phyloP scores from a whole-genome alignment of 106 monocot genomes.

The Dendrobium catenatum region DNA sequence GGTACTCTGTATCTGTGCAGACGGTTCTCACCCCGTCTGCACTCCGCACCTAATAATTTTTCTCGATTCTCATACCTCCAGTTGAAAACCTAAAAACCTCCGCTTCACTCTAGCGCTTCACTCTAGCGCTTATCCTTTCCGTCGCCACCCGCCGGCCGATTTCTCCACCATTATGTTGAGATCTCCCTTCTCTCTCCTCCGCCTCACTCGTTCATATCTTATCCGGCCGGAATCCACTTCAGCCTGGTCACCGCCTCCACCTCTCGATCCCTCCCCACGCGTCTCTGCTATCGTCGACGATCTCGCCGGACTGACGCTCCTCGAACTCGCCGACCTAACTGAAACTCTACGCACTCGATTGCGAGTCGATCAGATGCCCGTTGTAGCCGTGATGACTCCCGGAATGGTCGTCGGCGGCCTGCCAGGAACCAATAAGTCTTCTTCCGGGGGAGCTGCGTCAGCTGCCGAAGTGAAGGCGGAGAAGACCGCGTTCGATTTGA shows the following conservation, averaged over 20 bases:
- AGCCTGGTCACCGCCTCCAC: neutral
- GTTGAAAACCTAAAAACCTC: neutral
- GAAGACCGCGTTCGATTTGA: constrained; percentile 49
- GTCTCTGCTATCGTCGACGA: constrained; percentile 46
- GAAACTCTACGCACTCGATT: constrained; percentile 34
- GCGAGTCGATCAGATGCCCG: constrained; percentile 40
- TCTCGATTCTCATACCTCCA: neutral
- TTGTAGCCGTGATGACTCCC: constrained; percentile 34
- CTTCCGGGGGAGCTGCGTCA: constrained; percentile 4
- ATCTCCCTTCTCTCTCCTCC: neutral
- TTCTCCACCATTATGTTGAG: neutral
- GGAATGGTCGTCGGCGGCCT: constrained; percentile 21
- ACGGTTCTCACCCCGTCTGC: no score
- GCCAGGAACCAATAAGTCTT: neutral
- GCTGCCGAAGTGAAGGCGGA: constrained; percentile 34
- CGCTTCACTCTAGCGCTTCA: neutral
- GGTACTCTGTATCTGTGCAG: no score
- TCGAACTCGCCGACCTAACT: constrained; percentile 42
- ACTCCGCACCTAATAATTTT: no score
- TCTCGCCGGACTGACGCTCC: constrained; percentile 39
- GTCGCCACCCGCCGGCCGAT: neutral
- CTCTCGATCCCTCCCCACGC: constrained; percentile 17
- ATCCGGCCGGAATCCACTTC: neutral
- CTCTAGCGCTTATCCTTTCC: neutral
- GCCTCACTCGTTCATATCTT: neutral